A percentile compares a stretch with the other conserved stretches of the same genome.
Evolutionary conservation across 2,329 filamentous ascomycete genomes (phyloP).

Genomic region (Bisporella sp.): DNA sequence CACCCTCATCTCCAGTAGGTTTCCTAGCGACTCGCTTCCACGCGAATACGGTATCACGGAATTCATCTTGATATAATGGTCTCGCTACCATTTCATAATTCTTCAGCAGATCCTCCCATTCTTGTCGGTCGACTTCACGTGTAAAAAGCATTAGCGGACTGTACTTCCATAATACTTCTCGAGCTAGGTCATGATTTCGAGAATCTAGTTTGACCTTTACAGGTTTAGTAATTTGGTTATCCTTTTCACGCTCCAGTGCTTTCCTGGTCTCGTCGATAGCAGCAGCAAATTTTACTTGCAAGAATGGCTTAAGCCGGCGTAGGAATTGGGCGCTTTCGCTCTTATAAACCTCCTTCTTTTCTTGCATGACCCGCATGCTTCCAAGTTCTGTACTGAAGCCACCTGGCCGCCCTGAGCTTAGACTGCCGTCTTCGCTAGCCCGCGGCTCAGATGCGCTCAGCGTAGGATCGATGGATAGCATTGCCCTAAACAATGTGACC

Average conservation of each 20-base stretch:
- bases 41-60: slow-evolving; percentile 66
- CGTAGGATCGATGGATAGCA: slow-evolving; percentile 86
- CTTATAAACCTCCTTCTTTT: slow-evolving; percentile 87
- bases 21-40: slow-evolving; percentile 80
- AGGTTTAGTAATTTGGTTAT: slow-evolving; percentile 45
- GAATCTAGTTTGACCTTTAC: slow-evolving; percentile 59
- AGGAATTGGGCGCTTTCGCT: slow-evolving; percentile 72
- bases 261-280: slow-evolving; percentile 65
- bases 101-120: slow-evolving; percentile 75
- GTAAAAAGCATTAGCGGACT: slow-evolving; percentile 82
- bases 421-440: slow-evolving; percentile 33
- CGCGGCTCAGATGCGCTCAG: slow-evolving; percentile 41
- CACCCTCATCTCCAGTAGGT: slow-evolving; percentile 67
- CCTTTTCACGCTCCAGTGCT: slow-evolving; percentile 40
- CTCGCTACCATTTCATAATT: slow-evolving; percentile 74
- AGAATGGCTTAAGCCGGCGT: slow-evolving; percentile 71
- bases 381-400: slow-evolving; percentile 47
- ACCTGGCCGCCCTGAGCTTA: slow-evolving; percentile 33
- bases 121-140: slow-evolving; percentile 71
- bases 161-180: slow-evolving; percentile 78
- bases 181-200: slow-evolving; percentile 62
- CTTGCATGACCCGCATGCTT: slow-evolving; percentile 87
- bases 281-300: slow-evolving; percentile 73
- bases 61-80: slow-evolving; percentile 73
- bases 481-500: slow-evolving; percentile 80